A percentile compares a stretch with the other conserved stretches of the same genome.
Conservation (phyloP, 2,329 filamentous ascomycete genomes). For the Penicillium olsonii region DNA sequence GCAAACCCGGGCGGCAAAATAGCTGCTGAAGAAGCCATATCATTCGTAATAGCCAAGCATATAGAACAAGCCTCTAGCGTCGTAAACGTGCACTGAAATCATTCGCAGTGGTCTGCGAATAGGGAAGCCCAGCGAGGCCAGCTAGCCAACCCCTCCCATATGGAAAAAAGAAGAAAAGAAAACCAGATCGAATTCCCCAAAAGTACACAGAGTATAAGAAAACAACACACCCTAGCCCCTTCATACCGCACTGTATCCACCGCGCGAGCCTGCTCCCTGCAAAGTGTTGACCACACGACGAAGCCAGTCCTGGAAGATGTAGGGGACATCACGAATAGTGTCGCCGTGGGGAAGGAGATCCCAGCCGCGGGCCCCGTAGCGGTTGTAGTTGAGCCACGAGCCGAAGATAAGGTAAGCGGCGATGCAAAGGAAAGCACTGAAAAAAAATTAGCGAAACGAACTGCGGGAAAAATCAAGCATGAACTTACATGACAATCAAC, state of each 20-base stretch:
- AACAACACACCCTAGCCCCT: background rate
- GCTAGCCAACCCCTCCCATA: background rate
- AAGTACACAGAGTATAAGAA: constrained; percentile 7
- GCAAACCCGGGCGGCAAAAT: background rate
- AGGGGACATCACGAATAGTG: constrained; percentile 86
- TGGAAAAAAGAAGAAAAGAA: background rate
- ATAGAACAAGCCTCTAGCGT: constrained; percentile 5
- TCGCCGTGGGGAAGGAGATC: constrained; percentile 92
- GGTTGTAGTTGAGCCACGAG: constrained; percentile 98
- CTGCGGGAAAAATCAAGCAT: background rate
- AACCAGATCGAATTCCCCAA: background rate
- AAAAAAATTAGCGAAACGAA: constrained; percentile 1
- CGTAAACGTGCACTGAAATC: background rate
- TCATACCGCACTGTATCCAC: constrained; percentile 92
- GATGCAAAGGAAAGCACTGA: constrained; percentile 77
- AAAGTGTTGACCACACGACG: constrained; percentile 78
- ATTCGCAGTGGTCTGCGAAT: constrained; percentile 1
- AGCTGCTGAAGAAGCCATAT: background rate
- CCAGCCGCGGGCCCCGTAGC: constrained; percentile 92
- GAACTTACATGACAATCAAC: constrained; percentile 84
- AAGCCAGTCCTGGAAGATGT: constrained; percentile 85
- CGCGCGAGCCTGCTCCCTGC: constrained; percentile 78
- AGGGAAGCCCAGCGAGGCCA: background rate
- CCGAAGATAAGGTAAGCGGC: constrained; percentile 95
- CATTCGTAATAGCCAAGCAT: constrained; percentile 8